Percentiles rank a stretch among this genome's conserved stretches.
phyloP scores from a whole-genome alignment of 768 basidiomycete genomes.

The Tulasnella sp. region DNA sequence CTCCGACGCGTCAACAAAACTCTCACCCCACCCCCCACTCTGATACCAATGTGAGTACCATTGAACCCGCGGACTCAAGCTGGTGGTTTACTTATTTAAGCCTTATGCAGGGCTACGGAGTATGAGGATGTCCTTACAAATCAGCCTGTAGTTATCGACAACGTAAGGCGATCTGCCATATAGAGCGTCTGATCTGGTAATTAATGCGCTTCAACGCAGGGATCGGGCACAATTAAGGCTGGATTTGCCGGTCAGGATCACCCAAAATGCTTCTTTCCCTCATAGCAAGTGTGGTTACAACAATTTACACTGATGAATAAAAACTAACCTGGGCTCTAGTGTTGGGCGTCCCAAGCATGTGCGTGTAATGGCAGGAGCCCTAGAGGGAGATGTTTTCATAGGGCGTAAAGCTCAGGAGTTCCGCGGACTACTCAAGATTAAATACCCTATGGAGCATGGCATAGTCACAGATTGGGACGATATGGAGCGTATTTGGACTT shows the following conservation, averaged over 20 bases:
- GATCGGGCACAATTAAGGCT: constrained; percentile 96
- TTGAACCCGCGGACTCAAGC: background rate
- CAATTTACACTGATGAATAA: background rate
- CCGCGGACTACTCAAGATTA: constrained; percentile 89
- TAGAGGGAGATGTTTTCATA: constrained; percentile 94
- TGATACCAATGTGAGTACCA: background rate
- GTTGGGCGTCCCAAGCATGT: constrained; percentile 96
- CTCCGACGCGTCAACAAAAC: background rate
- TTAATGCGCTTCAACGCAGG: constrained; percentile 36
- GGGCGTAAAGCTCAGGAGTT: constrained; percentile 92
- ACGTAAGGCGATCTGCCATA: constrained; percentile 41
- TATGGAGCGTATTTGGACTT: constrained; percentile 99
- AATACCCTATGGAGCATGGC: constrained; percentile 98
- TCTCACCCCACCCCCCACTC: background rate
- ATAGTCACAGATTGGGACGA: constrained; percentile 99
- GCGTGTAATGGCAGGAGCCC: constrained; percentile 92
- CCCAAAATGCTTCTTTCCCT: constrained; percentile 98
- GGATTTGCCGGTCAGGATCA: constrained; percentile 99
- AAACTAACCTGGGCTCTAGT: constrained; percentile 31
- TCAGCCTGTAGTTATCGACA: constrained; percentile 98
- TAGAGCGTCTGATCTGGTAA: background rate
- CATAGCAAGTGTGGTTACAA: constrained; percentile 57
- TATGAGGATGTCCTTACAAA: constrained; percentile 92
- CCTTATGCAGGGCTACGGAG: constrained; percentile 55
- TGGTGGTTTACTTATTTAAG: background rate